Percentiles rank a stretch among this genome's conserved stretches.
phyloP scores from a whole-genome alignment of 805 yeast genomes.

The Jamesozyma spencerorum region DNA sequence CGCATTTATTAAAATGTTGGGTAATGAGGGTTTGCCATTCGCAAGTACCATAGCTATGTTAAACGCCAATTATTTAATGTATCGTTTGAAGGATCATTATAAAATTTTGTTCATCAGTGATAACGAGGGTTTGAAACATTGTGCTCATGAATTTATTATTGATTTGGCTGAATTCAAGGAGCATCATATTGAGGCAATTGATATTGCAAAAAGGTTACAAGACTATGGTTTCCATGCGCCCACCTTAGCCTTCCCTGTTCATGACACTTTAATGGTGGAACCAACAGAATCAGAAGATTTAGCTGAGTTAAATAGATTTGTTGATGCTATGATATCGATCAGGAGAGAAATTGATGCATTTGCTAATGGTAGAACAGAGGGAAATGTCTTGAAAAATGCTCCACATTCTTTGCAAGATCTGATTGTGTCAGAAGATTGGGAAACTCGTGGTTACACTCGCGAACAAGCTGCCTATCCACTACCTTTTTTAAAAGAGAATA shows the following conservation, averaged over 20 bases:
- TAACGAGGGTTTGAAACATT: slow-evolving; percentile 46
- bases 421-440: slow-evolving; percentile 64
- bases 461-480: slow-evolving; percentile 91
- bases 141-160: slow-evolving; percentile 94
- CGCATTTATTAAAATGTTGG: slow-evolving; percentile 91
- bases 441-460: slow-evolving; percentile 74
- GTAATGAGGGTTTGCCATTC: slow-evolving; percentile 71
- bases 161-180: slow-evolving; percentile 80
- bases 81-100: slow-evolving; percentile 59
- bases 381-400: slow-evolving; percentile 71
- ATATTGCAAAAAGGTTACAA: slow-evolving; percentile 91
- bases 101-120: slow-evolving; percentile 58
- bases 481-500: slow-evolving; percentile 58
- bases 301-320: slow-evolving; percentile 82
- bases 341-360: slow-evolving; percentile 71
- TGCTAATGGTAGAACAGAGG: slow-evolving; percentile 55
- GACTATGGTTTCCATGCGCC: slow-evolving; percentile 99
- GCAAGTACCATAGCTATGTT: slow-evolving; percentile 87
- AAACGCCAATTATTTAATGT: slow-evolving; percentile 94
- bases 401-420: slow-evolving; percentile 87
- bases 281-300: slow-evolving; percentile 93
- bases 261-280: slow-evolving; percentile 95
- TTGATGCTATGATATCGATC: slow-evolving; percentile 76
- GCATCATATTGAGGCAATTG: slow-evolving; percentile 84
- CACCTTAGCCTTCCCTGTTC: slow-evolving; percentile 97